Conservation (phyloP, 441 rosid species). For the Populus hybrid region DNA sequence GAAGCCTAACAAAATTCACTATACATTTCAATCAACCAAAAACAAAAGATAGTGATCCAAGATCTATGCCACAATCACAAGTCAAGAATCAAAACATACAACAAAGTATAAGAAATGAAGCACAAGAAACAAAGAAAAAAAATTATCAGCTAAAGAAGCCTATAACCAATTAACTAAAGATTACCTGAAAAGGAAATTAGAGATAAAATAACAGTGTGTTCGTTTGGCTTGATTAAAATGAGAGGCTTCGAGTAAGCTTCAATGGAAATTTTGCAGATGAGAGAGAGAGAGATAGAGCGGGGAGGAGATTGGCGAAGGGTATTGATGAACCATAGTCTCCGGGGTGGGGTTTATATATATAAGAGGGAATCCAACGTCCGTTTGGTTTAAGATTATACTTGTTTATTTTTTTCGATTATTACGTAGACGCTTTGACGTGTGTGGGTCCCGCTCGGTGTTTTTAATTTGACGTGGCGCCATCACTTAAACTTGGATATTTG, state of each 20-base stretch:
- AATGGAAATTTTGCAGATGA: slow-evolving; percentile 1
- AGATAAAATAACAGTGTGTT: not conserved
- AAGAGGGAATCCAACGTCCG: not conserved
- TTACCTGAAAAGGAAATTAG: not conserved
- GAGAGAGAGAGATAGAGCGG: not conserved
- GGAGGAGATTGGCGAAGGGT: not conserved
- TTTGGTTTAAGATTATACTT: too few relatives aligned
- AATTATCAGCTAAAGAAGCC: not conserved
- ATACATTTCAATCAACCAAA: not conserved
- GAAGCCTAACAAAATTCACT: not conserved
- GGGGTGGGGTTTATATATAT: not conserved
- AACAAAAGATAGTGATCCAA: not conserved
- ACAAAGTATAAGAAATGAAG: not conserved
- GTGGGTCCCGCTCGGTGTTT: too few relatives aligned
- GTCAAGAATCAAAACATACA: not conserved
- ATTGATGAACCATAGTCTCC: not conserved
- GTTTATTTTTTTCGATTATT: not conserved
- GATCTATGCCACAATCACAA: not conserved
- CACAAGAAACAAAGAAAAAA: not conserved
- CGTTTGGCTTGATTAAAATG: not conserved
- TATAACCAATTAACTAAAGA: not conserved
- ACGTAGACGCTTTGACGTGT: too few relatives aligned
- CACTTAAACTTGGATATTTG: not conserved
- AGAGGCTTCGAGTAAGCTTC: not conserved
- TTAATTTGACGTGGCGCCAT: not conserved